phyloP scores from a whole-genome alignment of 805 yeast genomes.

The Babjeviella inositovora region DNA sequence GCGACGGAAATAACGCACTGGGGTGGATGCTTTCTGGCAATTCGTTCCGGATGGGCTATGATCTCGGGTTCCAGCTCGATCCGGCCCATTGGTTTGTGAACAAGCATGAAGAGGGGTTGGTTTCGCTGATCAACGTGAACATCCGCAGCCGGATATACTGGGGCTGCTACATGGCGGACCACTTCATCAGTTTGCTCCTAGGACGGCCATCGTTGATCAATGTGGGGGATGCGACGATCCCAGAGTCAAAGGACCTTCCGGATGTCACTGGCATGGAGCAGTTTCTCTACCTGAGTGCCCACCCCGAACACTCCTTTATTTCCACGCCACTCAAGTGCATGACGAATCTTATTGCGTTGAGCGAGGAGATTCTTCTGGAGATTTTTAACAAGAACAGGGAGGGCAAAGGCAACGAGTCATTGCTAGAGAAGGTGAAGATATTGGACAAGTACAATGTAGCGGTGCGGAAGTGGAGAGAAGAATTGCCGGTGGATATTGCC shows the following conservation, averaged over 20 bases:
- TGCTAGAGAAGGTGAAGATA: conserved; percentile 16
- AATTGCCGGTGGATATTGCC: conserved; percentile 27
- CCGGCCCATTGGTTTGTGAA: conserved; percentile 41
- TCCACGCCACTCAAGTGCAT: conserved; percentile 24
- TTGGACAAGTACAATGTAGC: conserved; percentile 26
- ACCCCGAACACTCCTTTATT: conserved; percentile 11
- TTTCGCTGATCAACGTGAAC: conserved; percentile 17
- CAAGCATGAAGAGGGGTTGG: too few species aligned
- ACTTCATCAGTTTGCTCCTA: conserved; percentile 37
- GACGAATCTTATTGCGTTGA: conserved; percentile 21
- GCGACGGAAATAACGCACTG: conserved; percentile 37
- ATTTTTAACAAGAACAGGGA: conserved; percentile 12
- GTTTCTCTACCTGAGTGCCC: conserved; percentile 19
- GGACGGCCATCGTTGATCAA: conserved; percentile 44
- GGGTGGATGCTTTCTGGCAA: conserved; percentile 52
- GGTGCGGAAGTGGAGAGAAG: conserved; percentile 32
- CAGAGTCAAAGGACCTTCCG: conserved; percentile 41
- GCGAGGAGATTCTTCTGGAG: conserved; percentile 26
- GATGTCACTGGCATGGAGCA: conserved; percentile 50
- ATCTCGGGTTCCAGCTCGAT: conserved; percentile 45
- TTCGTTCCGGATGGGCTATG: conserved; percentile 50
- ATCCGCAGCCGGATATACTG: conserved; percentile 47
- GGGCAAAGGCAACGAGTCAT: conserved; percentile 2
- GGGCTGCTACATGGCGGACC: conserved; percentile 55
- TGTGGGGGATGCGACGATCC: conserved; percentile 40